Percentiles rank a stretch among this genome's conserved stretches.
Conservation (phyloP, 1,284 basidiomycete genomes). For the Pseudomicrostroma phylloplanum region DNA sequence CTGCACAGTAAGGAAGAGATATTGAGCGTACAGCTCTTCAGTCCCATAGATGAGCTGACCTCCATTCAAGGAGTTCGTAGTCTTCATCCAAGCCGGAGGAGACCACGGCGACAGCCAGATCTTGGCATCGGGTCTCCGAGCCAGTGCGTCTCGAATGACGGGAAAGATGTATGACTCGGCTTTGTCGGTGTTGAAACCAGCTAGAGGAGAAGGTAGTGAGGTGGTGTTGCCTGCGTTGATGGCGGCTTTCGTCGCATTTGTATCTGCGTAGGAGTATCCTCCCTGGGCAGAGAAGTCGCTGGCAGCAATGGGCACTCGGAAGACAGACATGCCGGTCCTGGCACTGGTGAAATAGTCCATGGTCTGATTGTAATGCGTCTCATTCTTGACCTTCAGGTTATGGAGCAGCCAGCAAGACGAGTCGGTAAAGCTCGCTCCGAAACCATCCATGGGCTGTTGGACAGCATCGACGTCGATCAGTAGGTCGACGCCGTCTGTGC, state of each 20-base stretch:
- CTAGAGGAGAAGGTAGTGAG: slow-evolving; percentile 11
- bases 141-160: slow-evolving; percentile 24
- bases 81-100: slow-evolving; percentile 38
- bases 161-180: slow-evolving; percentile 31
- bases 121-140: slow-evolving; percentile 26
- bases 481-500: not conserved
- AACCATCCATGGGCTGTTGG: slow-evolving; percentile 9
- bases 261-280: slow-evolving; percentile 2
- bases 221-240: slow-evolving; percentile 7
- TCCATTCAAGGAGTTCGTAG: slow-evolving; percentile 24
- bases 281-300: slow-evolving; percentile 25
- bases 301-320: slow-evolving; percentile 28
- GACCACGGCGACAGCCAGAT: slow-evolving; percentile 29
- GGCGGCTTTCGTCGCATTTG: slow-evolving; percentile 6
- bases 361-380: slow-evolving; percentile 19
- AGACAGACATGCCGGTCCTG: slow-evolving; percentile 25
- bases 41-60: slow-evolving; percentile 23
- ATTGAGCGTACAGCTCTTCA: slow-evolving; percentile 22
- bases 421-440: slow-evolving; percentile 14
- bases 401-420: slow-evolving; percentile 23
- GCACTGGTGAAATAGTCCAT: slow-evolving; percentile 34
- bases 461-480: not conserved
- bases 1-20: slow-evolving; percentile 23
- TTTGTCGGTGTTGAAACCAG: slow-evolving; percentile 17
- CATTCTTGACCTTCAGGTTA: slow-evolving; percentile 21